These are phyloP conservation scores for Glycyrrhiza uralensis DNA, from an alignment of 306 rosid species.

Conservation along the genomic window DNA sequence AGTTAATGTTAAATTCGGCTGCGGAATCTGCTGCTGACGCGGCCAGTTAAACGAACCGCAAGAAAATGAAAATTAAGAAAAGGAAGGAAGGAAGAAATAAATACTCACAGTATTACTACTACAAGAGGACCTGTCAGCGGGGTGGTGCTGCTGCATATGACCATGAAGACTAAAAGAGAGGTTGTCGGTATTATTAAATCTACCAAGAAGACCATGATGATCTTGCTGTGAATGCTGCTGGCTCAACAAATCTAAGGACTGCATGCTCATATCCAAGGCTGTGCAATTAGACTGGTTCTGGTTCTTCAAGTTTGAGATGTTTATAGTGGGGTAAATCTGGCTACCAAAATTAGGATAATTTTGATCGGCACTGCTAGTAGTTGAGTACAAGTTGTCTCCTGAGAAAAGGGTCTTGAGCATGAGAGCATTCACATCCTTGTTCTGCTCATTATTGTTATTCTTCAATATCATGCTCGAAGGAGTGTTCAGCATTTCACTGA, in stretches of 20 bases:
- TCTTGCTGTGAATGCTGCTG: constrained; percentile 29
- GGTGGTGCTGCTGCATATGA: constrained; percentile 45
- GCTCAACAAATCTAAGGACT: constrained; percentile 44
- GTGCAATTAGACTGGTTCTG: constrained; percentile 34
- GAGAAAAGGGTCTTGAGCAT: constrained; percentile 52
- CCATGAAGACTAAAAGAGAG: constrained; percentile 40
- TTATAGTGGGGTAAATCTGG: constrained; percentile 75
- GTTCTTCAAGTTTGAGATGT: constrained; percentile 51
- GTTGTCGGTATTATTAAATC: constrained; percentile 23
- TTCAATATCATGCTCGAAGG: constrained; percentile 33
- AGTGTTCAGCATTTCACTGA: constrained; percentile 51
- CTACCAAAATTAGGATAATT: constrained; percentile 23
- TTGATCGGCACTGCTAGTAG: background rate
- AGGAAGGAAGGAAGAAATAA: background rate
- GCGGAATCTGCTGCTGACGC: too few species aligned
- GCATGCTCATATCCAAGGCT: constrained; percentile 41
- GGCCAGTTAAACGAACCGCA: too few species aligned
- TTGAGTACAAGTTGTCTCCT: constrained; percentile 14
- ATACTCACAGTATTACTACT: constrained; percentile 41
- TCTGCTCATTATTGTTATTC: constrained; percentile 20
- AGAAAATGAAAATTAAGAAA: background rate
- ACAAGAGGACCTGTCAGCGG: constrained; percentile 21
- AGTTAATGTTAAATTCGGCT: too few species aligned
- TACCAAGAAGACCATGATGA: constrained; percentile 26
- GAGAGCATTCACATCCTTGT: constrained; percentile 38